Evolutionary conservation across 2,329 filamentous ascomycete species (phyloP), one percentile per base, ranked within the genome.

Genomic region (Teratosphaeria viscida): DNA sequence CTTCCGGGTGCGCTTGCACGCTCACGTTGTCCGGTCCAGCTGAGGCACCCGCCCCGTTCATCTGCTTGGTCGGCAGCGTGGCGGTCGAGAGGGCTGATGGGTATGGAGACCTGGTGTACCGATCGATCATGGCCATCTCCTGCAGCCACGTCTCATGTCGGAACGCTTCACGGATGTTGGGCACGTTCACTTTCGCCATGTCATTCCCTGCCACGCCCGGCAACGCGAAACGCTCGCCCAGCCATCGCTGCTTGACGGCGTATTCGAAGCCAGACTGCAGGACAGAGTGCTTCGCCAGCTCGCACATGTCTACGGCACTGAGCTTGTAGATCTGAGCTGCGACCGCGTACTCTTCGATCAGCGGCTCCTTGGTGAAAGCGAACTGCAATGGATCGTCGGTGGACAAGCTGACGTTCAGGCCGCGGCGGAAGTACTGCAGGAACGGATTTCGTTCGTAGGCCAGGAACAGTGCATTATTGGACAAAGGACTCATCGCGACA

Each of bases 281-380:
- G 49, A 99, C 94, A 10, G 90, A 96, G 72, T 97, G 92, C 76
- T 96, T 96, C 27, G 94, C 94, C 60, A 99, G 76, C 76, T 99
- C 94, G 71, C 94, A 97, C 94, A 99, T 99, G 70, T 99, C 94
- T 3, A 97, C 92, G 0, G 92, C 88, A 69, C 87, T 95, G 47
- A 99, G 84, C 76, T 97, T 97, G 78, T 97, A 99, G 61, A 99
- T 99, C 75, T 99, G 94, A 4, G 94, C 94, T 3, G 94, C 94
- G 8, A 99, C 94, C 0, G 92, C 92, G 70, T 99, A 99, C 72
- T 99, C 94, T 73, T 99, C 94, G 66, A 99, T 99, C 60, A 99
- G 77, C 0, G 94, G 94, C 74, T 99, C 94, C 70, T 97, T 99
- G 5, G 94, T 99, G 71, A 96, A 99, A 2, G 94, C 94, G 72